A percentile compares a stretch with the other conserved stretches of the same genome.
These are phyloP conservation scores for Monsonia emarginata DNA, from an alignment of 441 rosid genomes.

Conservation along the genomic window DNA sequence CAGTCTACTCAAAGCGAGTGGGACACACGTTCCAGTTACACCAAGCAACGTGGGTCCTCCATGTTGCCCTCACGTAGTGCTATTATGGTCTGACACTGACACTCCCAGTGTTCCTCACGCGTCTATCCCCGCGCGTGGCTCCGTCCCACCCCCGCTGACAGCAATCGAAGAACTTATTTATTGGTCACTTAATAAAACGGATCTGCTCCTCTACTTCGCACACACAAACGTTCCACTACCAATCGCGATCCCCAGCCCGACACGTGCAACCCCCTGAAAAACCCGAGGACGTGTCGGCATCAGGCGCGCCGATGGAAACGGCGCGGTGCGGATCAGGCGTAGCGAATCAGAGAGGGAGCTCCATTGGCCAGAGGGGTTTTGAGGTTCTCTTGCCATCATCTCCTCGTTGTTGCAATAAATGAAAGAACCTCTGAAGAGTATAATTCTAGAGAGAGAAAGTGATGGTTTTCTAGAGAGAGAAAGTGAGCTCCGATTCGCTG, in stretches of 20 bases:
- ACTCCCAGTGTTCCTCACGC: conserved; percentile 12
- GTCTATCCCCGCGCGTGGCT: conserved; percentile 20
- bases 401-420: conserved; percentile 30
- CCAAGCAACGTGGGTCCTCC: conserved; percentile 13
- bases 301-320: not conserved
- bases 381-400: conserved; percentile 20
- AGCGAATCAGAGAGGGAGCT: conserved; percentile 9
- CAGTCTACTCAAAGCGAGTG: conserved; percentile 16
- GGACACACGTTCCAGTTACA: conserved; percentile 17
- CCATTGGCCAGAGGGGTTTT: conserved; percentile 10
- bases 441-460: conserved; percentile 15
- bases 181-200: conserved; percentile 11
- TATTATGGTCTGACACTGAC: conserved; percentile 13
- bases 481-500: not conserved
- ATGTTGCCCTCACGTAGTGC: conserved; percentile 7
- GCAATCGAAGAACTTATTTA: conserved; percentile 21
- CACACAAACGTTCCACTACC: not conserved
- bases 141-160: conserved; percentile 20
- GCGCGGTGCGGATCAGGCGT: conserved; percentile 6
- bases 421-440: not conserved
- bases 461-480: conserved; percentile 13
- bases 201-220: conserved; percentile 7
- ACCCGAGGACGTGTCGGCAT: not conserved
- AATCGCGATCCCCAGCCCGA: not conserved
- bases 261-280: not conserved